Conservation (phyloP, 2,329 filamentous ascomycete genomes). For the Cytospora mali region DNA sequence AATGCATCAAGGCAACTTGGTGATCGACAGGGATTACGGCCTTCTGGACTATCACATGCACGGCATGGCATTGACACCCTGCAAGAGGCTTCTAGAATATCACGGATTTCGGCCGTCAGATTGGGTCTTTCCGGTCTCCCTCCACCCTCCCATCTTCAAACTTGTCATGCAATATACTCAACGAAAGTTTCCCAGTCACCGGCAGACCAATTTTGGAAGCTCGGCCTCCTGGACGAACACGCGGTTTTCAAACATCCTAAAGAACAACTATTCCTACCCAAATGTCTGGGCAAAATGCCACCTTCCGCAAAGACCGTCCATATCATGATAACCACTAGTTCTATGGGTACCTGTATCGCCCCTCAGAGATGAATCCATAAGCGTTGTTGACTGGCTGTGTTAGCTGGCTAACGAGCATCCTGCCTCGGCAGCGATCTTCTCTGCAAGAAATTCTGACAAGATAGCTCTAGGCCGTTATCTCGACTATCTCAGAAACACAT, state of each 20-base stretch:
- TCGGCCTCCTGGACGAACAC: neutral
- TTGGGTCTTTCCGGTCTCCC: neutral
- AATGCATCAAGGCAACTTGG: neutral
- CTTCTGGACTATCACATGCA: neutral
- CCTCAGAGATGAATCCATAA: neutral
- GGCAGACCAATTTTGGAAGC: neutral
- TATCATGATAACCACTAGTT: neutral
- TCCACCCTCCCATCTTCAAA: neutral
- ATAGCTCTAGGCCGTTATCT: neutral
- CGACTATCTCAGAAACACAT: neutral
- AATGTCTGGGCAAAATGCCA: neutral
- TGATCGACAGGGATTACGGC: neutral
- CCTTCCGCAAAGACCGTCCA: neutral
- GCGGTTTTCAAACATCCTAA: neutral
- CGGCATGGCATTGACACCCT: neutral
- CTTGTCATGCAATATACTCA: neutral
- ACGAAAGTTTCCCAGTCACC: neutral
- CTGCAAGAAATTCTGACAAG: neutral
- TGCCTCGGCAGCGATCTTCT: neutral
- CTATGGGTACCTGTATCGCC: neutral
- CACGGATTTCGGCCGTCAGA: neutral
- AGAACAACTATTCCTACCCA: neutral
- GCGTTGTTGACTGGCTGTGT: neutral
- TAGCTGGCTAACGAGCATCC: neutral
- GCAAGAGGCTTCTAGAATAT: neutral